A percentile compares a stretch with the other conserved stretches of the same genome.
These are phyloP conservation scores for Microsporum ferrugineum DNA, from an alignment of 2,329 filamentous ascomycete species.

Conservation along the genomic window DNA sequence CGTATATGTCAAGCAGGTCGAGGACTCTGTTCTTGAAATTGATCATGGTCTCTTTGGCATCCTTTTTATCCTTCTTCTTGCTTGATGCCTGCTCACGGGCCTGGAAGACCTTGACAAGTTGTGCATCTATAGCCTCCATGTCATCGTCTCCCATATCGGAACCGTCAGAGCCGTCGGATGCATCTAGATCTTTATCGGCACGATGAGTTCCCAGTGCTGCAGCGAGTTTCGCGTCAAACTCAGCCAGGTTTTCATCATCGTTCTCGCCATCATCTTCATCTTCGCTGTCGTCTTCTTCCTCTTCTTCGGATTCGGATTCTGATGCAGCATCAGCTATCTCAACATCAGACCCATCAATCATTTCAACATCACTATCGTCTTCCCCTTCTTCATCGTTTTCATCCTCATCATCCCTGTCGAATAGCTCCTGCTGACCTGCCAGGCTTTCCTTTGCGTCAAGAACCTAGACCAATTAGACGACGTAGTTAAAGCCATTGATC, in stretches of 20 bases:
- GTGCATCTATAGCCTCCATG: conserved; percentile 79
- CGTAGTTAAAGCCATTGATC: not conserved
- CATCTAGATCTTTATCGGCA: conserved; percentile 45
- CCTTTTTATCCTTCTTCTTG: conserved; percentile 74
- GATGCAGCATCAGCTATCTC: conserved; percentile 30
- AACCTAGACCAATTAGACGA: conserved; percentile 41
- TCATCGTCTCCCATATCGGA: conserved; percentile 90
- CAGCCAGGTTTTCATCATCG: conserved; percentile 15
- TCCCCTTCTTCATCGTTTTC: conserved; percentile 11
- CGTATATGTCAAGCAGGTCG: conserved; percentile 74
- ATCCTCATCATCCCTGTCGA: conserved; percentile 52
- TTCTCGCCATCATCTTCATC: conserved; percentile 18
- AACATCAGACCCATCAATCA: conserved; percentile 21
- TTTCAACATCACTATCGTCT: conserved; percentile 22
- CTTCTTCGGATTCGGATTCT: conserved; percentile 48
- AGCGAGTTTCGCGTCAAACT: conserved; percentile 49
- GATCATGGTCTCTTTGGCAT: conserved; percentile 76
- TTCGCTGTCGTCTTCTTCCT: conserved; percentile 35
- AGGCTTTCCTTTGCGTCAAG: conserved; percentile 68
- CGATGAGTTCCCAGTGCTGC: conserved; percentile 62
- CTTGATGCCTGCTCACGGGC: conserved; percentile 56
- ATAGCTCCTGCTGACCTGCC: conserved; percentile 75
- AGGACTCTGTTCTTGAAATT: conserved; percentile 93
- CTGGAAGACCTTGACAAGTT: conserved; percentile 75
- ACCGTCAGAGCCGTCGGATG: conserved; percentile 47